Evolutionary conservation across 495 filamentous ascomycete species (phyloP).

Genomic region (Xylaria bambusicola): DNA sequence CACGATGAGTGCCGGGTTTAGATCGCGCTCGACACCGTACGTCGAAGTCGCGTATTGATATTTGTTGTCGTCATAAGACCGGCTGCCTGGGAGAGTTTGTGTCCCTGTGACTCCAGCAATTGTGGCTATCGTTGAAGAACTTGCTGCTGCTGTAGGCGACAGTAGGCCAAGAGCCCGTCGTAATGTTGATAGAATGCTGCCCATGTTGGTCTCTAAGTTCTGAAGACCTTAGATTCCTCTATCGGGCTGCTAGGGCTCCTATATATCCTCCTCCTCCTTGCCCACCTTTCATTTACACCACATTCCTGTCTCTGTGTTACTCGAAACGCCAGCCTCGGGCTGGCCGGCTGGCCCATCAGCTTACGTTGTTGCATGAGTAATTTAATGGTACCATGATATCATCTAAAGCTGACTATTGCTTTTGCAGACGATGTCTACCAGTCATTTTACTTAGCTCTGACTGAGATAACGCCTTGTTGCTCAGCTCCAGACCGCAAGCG

Average conservation of each 20-base stretch:
- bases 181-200: slow-evolving; percentile 3
- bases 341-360: slow-evolving; percentile 9
- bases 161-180: background rate
- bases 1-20: slow-evolving; percentile 38
- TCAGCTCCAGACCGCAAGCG: background rate
- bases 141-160: background rate
- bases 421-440: background rate
- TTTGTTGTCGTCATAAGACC: slow-evolving; percentile 31
- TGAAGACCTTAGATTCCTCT: background rate
- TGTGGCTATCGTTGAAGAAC: slow-evolving; percentile 13
- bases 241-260: background rate
- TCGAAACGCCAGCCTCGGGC: slow-evolving; percentile 9
- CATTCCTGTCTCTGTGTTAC: background rate
- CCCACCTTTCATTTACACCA: background rate
- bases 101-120: slow-evolving; percentile 32
- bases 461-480: background rate
- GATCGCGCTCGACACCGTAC: slow-evolving; percentile 34
- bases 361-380: slow-evolving; percentile 6
- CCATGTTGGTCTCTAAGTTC: background rate
- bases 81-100: slow-evolving; percentile 30
- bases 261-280: background rate
- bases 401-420: slow-evolving; percentile 1
- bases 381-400: background rate
- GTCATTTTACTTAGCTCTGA: background rate
- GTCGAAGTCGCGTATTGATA: slow-evolving; percentile 43